phyloP scores from a whole-genome alignment of 2,329 filamentous ascomycete species.

The Colletotrichum sp. region DNA sequence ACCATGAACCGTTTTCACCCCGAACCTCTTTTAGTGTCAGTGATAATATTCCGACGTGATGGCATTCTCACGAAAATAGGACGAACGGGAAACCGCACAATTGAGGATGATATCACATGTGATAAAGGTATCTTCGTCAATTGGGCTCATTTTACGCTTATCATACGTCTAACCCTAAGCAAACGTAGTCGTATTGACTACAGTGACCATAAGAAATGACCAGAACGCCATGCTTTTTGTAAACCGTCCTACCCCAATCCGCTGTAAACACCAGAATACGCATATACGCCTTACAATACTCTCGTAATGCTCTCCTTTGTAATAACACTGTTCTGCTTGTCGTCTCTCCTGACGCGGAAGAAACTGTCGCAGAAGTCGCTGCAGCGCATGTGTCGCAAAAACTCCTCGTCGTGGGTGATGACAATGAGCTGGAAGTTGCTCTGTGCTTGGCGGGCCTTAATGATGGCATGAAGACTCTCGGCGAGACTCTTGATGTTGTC shows the following conservation, averaged over 20 bases:
- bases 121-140: neutral
- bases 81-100: neutral
- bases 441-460: conserved; percentile 81
- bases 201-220: neutral
- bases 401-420: conserved; percentile 98
- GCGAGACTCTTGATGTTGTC: conserved; percentile 95
- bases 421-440: conserved; percentile 97
- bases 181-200: neutral
- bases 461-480: conserved; percentile 84
- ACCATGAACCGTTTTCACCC: conserved; percentile 9
- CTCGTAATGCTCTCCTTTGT: conserved; percentile 68
- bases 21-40: neutral
- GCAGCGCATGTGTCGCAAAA: conserved; percentile 90
- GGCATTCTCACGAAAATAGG: neutral
- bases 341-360: conserved; percentile 83
- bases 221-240: conserved; percentile 1
- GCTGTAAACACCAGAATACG: neutral
- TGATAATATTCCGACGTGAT: neutral
- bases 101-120: neutral
- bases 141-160: neutral
- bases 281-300: conserved; percentile 35
- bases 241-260: neutral
- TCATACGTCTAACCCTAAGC: neutral
- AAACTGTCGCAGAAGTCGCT: conserved; percentile 93
- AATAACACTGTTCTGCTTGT: conserved; percentile 87